Evolutionary conservation across 805 yeast genomes (phyloP).

Genomic region (Candida broadrunensis): DNA sequence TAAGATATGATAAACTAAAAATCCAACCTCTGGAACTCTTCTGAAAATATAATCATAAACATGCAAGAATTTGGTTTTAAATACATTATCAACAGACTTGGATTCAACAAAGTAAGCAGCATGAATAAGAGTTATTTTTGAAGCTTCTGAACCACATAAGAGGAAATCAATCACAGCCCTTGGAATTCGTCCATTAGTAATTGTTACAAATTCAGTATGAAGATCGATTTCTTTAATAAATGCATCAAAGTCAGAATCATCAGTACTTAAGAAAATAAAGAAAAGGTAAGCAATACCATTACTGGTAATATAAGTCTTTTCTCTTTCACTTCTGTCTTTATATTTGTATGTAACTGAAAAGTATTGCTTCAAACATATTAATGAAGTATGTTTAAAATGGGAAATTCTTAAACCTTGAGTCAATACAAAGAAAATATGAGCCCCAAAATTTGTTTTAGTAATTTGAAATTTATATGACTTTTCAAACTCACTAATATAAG

Average conservation of each 20-base stretch:
- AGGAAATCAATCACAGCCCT: slow-evolving; percentile 23
- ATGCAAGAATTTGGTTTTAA: slow-evolving; percentile 26
- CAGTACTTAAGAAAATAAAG: slow-evolving; percentile 28
- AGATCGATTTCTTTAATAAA: slow-evolving; percentile 20
- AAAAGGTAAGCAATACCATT: slow-evolving; percentile 22
- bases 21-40: slow-evolving; percentile 16
- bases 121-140: slow-evolving; percentile 23
- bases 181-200: slow-evolving; percentile 23
- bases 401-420: slow-evolving; percentile 61
- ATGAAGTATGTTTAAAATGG: slow-evolving; percentile 49
- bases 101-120: slow-evolving; percentile 27
- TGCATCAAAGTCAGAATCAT: slow-evolving; percentile 20
- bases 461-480: slow-evolving; percentile 33
- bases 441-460: slow-evolving; percentile 47
- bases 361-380: slow-evolving; percentile 41
- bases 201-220: slow-evolving; percentile 8
- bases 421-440: slow-evolving; percentile 44
- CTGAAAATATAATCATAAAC: slow-evolving; percentile 25
- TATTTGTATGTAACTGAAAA: slow-evolving; percentile 43
- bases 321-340: slow-evolving; percentile 10
- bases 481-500: slow-evolving; percentile 44
- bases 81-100: slow-evolving; percentile 25
- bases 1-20: slow-evolving; percentile 29
- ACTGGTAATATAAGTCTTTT: slow-evolving; percentile 4
- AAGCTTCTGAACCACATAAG: slow-evolving; percentile 11